phyloP scores from a whole-genome alignment of 768 basidiomycete genomes.

The Pisolithus albus region DNA sequence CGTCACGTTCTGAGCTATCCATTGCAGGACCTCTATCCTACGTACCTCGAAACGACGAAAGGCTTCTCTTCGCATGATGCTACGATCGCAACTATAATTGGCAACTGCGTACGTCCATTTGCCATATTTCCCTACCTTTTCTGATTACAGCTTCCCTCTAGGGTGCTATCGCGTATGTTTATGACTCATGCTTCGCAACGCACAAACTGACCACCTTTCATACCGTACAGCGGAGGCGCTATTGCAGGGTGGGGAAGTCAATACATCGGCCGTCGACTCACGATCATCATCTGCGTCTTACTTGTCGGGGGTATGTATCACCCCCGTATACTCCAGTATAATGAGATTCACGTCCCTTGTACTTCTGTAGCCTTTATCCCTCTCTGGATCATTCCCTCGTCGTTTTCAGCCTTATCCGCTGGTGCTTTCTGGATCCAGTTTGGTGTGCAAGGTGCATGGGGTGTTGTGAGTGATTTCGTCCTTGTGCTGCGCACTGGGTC shows the following conservation, averaged over 20 bases:
- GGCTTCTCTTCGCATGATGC: conserved; percentile 46
- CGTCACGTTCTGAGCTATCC: neutral
- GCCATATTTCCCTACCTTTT: neutral
- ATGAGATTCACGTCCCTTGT: neutral
- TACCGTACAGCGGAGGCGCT: conserved; percentile 41
- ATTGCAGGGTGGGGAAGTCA: conserved; percentile 65
- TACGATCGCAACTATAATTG: conserved; percentile 71
- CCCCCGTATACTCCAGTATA: neutral
- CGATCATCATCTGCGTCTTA: conserved; percentile 38
- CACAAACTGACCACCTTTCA: neutral
- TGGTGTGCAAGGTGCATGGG: conserved; percentile 83
- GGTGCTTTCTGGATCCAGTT: conserved; percentile 80
- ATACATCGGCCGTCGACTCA: conserved; percentile 67
- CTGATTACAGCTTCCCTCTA: conserved; percentile 4
- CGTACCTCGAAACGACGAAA: conserved; percentile 56
- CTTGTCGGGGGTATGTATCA: neutral
- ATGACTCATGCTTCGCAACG: conserved; percentile 11
- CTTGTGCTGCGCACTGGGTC: neutral
- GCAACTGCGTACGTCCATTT: conserved; percentile 43
- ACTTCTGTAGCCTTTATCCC: conserved; percentile 43
- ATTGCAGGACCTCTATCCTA: conserved; percentile 58
- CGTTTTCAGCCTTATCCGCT: conserved; percentile 58
- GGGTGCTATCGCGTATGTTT: conserved; percentile 34
- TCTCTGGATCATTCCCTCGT: conserved; percentile 68
- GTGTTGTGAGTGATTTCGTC: conserved; percentile 46